phyloP scores from a whole-genome alignment of 257 asterid species.

The Fraxinus americana region DNA sequence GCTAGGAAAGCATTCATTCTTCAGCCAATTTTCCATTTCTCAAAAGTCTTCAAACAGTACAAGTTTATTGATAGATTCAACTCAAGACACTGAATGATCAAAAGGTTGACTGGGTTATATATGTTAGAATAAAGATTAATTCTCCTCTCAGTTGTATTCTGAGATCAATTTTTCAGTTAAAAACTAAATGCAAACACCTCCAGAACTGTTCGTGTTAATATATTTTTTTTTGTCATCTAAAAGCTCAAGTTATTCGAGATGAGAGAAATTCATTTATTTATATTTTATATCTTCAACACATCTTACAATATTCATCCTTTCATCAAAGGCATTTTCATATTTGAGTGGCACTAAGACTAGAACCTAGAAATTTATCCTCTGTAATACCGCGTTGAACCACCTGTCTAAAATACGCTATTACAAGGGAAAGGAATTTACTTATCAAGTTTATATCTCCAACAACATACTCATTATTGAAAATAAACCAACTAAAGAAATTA shows the following conservation, averaged over 20 bases:
- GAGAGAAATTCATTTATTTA: neutral
- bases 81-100: neutral
- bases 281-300: neutral
- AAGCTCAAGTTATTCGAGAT: neutral
- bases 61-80: neutral
- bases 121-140: too few species aligned
- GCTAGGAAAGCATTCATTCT: too few species aligned
- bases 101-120: too few species aligned
- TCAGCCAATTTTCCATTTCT: too few species aligned
- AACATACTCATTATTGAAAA: constrained; percentile 12
- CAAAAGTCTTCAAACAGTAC: neutral
- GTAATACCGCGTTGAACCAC: neutral
- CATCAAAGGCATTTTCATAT: neutral
- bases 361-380: neutral
- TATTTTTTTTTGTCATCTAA: neutral
- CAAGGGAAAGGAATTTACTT: neutral
- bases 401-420: neutral
- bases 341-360: neutral
- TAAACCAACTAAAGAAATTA: constrained; percentile 2
- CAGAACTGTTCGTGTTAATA: neutral
- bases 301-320: neutral
- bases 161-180: neutral
- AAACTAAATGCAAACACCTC: neutral
- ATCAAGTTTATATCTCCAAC: neutral
- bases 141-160: neutral